A percentile compares a stretch with the other conserved stretches of the same genome.
phyloP scores from a whole-genome alignment of 106 monocot species.

The Dioscorea dumetorum region DNA sequence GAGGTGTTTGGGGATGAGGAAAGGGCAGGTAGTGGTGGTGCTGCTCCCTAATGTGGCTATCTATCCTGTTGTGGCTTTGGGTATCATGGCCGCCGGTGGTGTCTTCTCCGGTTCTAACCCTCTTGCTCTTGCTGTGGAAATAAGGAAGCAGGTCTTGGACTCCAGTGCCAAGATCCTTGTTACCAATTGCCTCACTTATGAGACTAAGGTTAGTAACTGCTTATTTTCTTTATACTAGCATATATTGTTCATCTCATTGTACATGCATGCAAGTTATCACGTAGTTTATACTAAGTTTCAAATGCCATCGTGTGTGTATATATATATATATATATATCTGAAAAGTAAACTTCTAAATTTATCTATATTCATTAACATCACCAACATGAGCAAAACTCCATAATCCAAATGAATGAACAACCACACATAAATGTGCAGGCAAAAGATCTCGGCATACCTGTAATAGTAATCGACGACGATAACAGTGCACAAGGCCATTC shows the following conservation, averaged over 20 bases:
- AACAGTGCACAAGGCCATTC: conserved; percentile 19
- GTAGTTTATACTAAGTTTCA: no score
- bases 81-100: conserved; percentile 81
- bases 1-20: conserved; percentile 51
- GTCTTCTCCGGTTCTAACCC: conserved; percentile 94
- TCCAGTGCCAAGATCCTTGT: conserved; percentile 69
- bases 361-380: no score
- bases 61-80: conserved; percentile 78
- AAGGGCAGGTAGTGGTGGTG: conserved; percentile 79
- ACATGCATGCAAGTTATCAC: no score
- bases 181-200: conserved; percentile 33
- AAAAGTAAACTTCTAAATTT: no score
- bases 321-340: no score
- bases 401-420: no score
- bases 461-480: conserved; percentile 40
- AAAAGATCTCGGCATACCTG: conserved; percentile 40
- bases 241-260: no score
- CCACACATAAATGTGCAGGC: conserved; percentile 23
- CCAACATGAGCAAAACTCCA: no score
- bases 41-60: conserved; percentile 68
- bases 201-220: conserved; percentile 28
- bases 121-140: conserved; percentile 38
- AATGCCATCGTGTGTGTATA: no score
- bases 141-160: conserved; percentile 67
- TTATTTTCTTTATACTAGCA: no score